Conservation (phyloP, 2,329 filamentous ascomycete genomes). For the Phialophora expanda region DNA sequence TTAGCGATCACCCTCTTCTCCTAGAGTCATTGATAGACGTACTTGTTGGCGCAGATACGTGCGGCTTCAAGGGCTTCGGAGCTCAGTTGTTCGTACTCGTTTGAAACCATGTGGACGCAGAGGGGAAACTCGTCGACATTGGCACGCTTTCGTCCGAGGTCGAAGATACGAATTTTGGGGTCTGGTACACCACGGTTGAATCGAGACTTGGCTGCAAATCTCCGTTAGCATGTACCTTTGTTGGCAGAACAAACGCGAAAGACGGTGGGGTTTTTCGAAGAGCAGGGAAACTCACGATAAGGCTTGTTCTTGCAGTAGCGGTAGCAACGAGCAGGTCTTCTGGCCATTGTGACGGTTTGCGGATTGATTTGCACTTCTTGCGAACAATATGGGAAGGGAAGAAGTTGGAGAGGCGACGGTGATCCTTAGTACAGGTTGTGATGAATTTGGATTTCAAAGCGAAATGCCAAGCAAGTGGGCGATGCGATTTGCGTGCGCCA, state of each 20-base stretch:
- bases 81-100: constrained; percentile 99
- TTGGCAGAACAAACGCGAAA: not conserved
- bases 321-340: constrained; percentile 99
- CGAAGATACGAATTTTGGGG: constrained; percentile 92
- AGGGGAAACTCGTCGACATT: constrained; percentile 99
- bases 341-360: constrained; percentile 86
- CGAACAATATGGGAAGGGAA: constrained; percentile 48
- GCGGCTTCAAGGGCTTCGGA: constrained; percentile 99
- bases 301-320: constrained; percentile 99
- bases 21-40: constrained; percentile 40
- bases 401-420: constrained; percentile 17
- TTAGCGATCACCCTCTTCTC: constrained; percentile 25
- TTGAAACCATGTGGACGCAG: constrained; percentile 98
- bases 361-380: constrained; percentile 53
- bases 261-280: not conserved
- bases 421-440: constrained; percentile 2
- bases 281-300: not conserved
- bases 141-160: constrained; percentile 97
- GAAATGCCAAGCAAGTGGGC: constrained; percentile 5
- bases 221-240: not conserved
- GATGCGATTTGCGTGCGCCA: not conserved
- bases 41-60: constrained; percentile 99
- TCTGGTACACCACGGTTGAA: constrained; percentile 99
- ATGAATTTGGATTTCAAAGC: constrained; percentile 13
- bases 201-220: constrained; percentile 77